These are phyloP conservation scores for Hypoxylon sp. DNA, from an alignment of 2,329 filamentous ascomycete genomes.

Conservation along the genomic window DNA sequence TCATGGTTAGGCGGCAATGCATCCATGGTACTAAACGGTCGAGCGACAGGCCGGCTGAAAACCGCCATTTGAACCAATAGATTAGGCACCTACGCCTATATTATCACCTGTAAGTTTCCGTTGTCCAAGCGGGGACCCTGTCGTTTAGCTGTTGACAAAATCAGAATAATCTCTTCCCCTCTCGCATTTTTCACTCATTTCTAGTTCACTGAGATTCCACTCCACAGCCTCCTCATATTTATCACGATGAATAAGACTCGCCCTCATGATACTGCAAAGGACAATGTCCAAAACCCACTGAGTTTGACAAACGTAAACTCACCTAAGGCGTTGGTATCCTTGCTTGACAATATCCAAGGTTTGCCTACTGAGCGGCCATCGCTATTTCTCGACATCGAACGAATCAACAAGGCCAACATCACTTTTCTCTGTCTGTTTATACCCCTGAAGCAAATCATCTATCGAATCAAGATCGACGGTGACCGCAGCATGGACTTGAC, in stretches of 20 bases:
- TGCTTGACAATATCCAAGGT: background rate
- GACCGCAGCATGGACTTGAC: background rate
- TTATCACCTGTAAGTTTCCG: background rate
- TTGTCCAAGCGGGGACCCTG: background rate
- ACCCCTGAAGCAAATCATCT: background rate
- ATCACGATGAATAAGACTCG: background rate
- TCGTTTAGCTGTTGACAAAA: background rate
- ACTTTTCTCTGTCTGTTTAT: background rate
- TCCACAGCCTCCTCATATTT: background rate
- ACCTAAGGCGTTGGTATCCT: background rate
- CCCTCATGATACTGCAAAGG: background rate
- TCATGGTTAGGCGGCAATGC: background rate
- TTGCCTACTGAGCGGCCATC: background rate
- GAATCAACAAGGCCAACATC: constrained; percentile 1
- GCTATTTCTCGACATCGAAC: background rate
- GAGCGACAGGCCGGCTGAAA: background rate
- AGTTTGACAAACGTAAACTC: background rate
- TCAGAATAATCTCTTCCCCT: background rate
- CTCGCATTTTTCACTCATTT: background rate
- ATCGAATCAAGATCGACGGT: constrained; percentile 2
- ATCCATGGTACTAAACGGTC: background rate
- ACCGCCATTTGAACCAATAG: background rate
- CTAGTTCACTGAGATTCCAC: background rate
- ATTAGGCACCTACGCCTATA: background rate
- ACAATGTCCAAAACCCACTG: background rate